phyloP scores from a whole-genome alignment of 108 stramenopile species.

The Cyclotella sp. region DNA sequence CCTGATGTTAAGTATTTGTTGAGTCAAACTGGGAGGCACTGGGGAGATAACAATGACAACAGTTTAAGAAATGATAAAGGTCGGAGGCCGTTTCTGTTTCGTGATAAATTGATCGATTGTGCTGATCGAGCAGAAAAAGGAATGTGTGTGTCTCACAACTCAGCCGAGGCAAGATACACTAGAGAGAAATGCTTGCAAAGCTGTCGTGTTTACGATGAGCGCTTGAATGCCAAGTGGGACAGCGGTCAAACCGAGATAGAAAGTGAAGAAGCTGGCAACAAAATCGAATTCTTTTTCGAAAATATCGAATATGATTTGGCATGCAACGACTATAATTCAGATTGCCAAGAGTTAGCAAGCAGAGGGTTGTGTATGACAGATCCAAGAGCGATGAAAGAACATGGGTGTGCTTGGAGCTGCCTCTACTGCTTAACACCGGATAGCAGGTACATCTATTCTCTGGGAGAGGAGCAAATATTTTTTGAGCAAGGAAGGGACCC shows the following conservation, averaged over 20 bases:
- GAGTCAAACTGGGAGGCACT: conserved; percentile 48
- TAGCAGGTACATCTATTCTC: conserved; percentile 19
- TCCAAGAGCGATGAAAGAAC: conserved; percentile 28
- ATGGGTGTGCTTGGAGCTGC: conserved; percentile 39
- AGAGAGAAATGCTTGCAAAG: conserved; percentile 45
- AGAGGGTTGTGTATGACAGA: conserved; percentile 32
- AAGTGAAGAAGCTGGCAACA: neutral
- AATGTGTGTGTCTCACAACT: conserved; percentile 39
- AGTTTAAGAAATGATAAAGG: conserved; percentile 58
- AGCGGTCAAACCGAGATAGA: conserved; percentile 10
- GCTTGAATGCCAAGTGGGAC: neutral
- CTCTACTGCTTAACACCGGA: conserved; percentile 28
- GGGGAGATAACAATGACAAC: conserved; percentile 24
- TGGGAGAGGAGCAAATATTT: conserved; percentile 27
- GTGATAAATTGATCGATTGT: conserved; percentile 34
- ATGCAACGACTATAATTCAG: conserved; percentile 25
- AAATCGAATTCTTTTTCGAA: conserved; percentile 29
- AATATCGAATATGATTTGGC: conserved; percentile 19
- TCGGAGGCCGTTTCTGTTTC: conserved; percentile 41
- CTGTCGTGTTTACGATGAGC: conserved; percentile 35
- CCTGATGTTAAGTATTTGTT: conserved; percentile 40
- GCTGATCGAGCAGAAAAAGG: conserved; percentile 35
- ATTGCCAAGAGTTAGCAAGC: conserved; percentile 24
- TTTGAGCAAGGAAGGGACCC: conserved; percentile 20
- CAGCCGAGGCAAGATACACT: neutral